Evolutionary conservation across 2,329 filamentous ascomycete genomes (phyloP).

Genomic region (Fusarium subglutinans): DNA sequence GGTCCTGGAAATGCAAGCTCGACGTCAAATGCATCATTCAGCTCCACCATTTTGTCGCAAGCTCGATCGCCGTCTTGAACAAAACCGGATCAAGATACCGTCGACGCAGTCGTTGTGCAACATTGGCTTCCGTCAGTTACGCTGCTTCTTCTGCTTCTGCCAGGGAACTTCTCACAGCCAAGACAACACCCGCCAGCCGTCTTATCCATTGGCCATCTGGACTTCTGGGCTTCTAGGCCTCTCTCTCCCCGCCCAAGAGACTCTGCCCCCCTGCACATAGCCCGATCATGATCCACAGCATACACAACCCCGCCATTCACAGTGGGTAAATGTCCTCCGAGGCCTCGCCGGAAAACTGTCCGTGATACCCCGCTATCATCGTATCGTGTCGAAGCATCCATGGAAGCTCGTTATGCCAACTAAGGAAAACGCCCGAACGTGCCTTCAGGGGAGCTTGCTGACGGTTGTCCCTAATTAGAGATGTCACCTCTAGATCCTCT

Average conservation of each 20-base stretch:
- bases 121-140: conserved; percentile 29
- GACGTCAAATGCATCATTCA: conserved; percentile 34
- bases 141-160: conserved; percentile 13
- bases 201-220: conserved; percentile 31
- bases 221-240: conserved; percentile 2
- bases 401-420: conserved; percentile 42
- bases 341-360: conserved; percentile 27
- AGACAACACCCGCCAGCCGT: conserved; percentile 2
- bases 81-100: conserved; percentile 33
- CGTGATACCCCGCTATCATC: conserved; percentile 42
- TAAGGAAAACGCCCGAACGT: conserved; percentile 34
- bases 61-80: conserved; percentile 13
- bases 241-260: conserved; percentile 1
- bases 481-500: conserved; percentile 14
- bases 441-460: conserved; percentile 22
- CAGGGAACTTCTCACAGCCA: conserved; percentile 14
- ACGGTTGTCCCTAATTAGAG: conserved; percentile 19
- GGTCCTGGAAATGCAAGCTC: conserved; percentile 9
- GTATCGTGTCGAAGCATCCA: conserved; percentile 37
- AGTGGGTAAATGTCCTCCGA: conserved; percentile 18
- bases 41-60: conserved; percentile 26
- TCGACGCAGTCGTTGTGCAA: conserved; percentile 20
- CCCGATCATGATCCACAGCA: conserved; percentile 34
- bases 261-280: conserved; percentile 25
- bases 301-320: conserved; percentile 37